Evolutionary conservation across 805 yeast species (phyloP), one percentile per base, ranked within the genome.

Genomic region (Lachancea lanzarotensis): DNA sequence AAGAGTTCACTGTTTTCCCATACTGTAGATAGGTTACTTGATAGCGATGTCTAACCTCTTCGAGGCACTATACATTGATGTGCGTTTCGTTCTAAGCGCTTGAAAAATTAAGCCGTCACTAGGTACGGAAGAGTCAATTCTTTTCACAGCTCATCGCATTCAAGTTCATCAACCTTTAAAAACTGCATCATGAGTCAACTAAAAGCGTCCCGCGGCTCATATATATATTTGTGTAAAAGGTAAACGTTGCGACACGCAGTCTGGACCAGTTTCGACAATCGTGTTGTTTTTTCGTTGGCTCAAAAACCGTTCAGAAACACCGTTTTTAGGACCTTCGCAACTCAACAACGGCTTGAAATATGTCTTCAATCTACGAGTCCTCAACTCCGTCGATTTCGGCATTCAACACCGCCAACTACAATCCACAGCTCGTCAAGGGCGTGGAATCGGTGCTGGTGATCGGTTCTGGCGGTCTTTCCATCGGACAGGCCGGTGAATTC

Each of bases 401-500:
- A n/a, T 61, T 58, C 51, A 59, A 60, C 45, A 49, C 63, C 10
- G 50, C 46, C 7, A 43, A 48, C 30, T 63, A 60, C 47, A 54
- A 54, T 18, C 67, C 67, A 9, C 59, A 63, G 49, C 46, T 64
- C 39, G 53, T 63, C 13, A 58, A 61, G 42, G 60, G 56, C 47
- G 57, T 63, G n/a, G 52, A 57, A 15, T 51, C 58, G 4, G 98
- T 93, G 7, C 75, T 91, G 46, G 86, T 91, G 43, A 85, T 91
- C 62, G 98, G 98, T 10, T 91, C 98, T 7, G 98, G 98, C 60
- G 98, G 98, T 43, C 74, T 91, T 45, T 85, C 96, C 43, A 91
- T 91, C 65, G 98, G 98, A 49, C 98, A 91, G 70, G 98, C 98
- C 42, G 98, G 98, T 59, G 98, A 91, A 70, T 91, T 91, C 59